Conservation (phyloP, 83 land plant genomes). For the Picea engelmannii region DNA sequence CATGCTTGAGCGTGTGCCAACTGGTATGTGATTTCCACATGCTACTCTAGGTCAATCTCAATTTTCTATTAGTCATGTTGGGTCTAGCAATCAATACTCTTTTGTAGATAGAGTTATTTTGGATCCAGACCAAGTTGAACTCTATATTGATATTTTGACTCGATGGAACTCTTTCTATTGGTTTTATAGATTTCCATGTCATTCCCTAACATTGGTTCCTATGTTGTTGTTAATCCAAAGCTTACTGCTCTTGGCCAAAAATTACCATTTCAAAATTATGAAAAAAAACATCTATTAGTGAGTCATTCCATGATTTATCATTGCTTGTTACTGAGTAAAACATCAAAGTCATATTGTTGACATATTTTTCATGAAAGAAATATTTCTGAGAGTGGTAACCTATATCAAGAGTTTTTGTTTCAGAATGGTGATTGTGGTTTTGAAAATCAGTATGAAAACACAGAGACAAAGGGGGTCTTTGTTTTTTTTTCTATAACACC, state of each 20-base stretch:
- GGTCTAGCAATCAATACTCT: neutral
- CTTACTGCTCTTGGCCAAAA: constrained; percentile 56
- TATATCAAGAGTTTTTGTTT: too few relatives aligned
- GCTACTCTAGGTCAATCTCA: constrained; percentile 47
- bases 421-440: too few relatives aligned
- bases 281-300: neutral
- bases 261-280: constrained; percentile 73
- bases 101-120: neutral
- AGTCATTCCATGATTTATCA: neutral
- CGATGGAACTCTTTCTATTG: neutral
- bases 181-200: too few relatives aligned
- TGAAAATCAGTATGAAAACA: too few relatives aligned
- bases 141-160: neutral
- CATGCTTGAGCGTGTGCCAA: constrained; percentile 49
- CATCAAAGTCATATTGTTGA: neutral
- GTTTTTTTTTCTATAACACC: too few relatives aligned
- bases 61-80: constrained; percentile 69
- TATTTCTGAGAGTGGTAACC: too few relatives aligned
- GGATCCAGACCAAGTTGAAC: neutral
- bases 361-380: neutral
- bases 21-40: constrained; percentile 60
- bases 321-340: neutral
- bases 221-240: too few relatives aligned
- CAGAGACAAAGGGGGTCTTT: too few relatives aligned
- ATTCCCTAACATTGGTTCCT: too few relatives aligned